These are phyloP conservation scores for Pseudogymnoascus sp. DNA, from an alignment of 2,329 filamentous ascomycete species.

Conservation along the genomic window DNA sequence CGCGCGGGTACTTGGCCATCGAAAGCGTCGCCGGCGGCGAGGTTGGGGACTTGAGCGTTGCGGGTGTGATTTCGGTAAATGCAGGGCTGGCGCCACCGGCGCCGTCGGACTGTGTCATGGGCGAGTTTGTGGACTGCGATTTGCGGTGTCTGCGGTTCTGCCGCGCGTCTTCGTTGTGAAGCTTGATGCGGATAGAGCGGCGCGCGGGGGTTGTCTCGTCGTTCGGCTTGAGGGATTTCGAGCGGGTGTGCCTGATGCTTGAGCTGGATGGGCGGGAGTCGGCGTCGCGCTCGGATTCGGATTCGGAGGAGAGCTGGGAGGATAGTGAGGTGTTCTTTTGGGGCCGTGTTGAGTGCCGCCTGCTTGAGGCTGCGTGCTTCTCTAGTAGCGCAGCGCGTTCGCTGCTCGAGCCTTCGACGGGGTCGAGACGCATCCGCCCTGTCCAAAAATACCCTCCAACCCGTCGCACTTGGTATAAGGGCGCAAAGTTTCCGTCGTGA, in stretches of 20 bases:
- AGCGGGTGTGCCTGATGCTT: constrained; percentile 49
- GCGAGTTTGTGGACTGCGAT: constrained; percentile 41
- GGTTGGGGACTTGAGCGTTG: constrained; percentile 87
- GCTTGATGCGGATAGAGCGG: constrained; percentile 83
- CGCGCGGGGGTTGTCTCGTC: constrained; percentile 63
- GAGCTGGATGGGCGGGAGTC: constrained; percentile 15
- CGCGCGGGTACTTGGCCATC: constrained; percentile 84
- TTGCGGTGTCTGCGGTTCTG: constrained; percentile 66
- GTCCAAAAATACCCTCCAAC: constrained; percentile 44
- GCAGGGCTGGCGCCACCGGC: constrained; percentile 28
- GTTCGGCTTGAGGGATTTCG: constrained; percentile 39
- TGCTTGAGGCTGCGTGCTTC: neutral
- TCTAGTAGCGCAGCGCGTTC: neutral
- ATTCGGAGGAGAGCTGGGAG: constrained; percentile 56
- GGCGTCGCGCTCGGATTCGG: constrained; percentile 52
- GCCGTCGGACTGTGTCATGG: constrained; percentile 36
- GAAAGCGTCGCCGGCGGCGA: constrained; percentile 63
- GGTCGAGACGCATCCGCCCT: constrained; percentile 24
- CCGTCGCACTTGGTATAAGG: constrained; percentile 64
- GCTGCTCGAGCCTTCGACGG: constrained; percentile 18
- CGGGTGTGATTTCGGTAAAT: constrained; percentile 54
- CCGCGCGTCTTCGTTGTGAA: constrained; percentile 71
- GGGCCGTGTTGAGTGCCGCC: neutral
- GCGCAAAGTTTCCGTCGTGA: constrained; percentile 69
- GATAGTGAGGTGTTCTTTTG: constrained; percentile 30